Evolutionary conservation across 495 filamentous ascomycete genomes (phyloP).

Genomic region (Aspergillus avenaceus): DNA sequence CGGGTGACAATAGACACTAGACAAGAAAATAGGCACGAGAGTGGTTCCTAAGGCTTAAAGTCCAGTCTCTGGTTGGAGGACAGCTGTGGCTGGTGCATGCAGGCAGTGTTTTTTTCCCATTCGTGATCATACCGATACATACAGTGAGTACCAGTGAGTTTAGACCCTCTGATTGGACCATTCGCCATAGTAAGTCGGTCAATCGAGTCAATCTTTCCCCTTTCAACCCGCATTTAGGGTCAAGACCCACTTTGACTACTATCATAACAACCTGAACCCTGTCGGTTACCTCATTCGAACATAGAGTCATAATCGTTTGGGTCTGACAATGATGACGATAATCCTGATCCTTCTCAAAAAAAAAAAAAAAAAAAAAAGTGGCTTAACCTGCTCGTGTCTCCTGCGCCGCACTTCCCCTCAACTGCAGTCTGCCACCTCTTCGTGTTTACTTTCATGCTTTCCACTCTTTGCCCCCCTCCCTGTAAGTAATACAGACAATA

Average conservation of each 20-base stretch:
- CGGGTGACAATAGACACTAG: slow-evolving; percentile 7
- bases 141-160: neutral
- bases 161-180: neutral
- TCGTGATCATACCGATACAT: neutral
- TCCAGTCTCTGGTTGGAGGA: neutral
- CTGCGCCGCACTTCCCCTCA: neutral
- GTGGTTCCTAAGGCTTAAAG: neutral
- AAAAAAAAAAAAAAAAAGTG: neutral
- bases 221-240: neutral
- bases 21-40: neutral
- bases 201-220: too few species aligned
- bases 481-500: too few species aligned
- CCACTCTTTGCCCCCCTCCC: neutral
- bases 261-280: too few species aligned
- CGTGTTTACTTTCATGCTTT: neutral
- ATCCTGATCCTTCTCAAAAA: neutral
- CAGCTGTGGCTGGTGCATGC: slow-evolving; percentile 2
- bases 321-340: neutral
- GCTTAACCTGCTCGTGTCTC: slow-evolving; percentile 1
- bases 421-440: neutral
- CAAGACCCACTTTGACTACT: neutral
- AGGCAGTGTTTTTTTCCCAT: neutral
- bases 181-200: neutral
- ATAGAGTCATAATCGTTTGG: neutral
- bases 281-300: neutral